phyloP scores from a whole-genome alignment of 2,329 filamentous ascomycete species.

The Clarireedia hainanense region DNA sequence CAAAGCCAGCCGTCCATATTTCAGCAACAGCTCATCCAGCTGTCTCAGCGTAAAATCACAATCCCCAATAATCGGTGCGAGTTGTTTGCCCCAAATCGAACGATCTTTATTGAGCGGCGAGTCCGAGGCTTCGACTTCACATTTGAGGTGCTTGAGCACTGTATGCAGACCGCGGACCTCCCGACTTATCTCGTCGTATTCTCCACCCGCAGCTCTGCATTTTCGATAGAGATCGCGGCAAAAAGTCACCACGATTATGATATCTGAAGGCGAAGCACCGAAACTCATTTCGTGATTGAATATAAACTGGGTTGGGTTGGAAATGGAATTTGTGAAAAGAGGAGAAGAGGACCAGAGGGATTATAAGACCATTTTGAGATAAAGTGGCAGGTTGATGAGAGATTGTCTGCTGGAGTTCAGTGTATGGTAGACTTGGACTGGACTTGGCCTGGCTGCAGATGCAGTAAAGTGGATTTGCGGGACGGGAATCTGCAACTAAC shows the following conservation, averaged over 20 bases:
- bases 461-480: conserved; percentile 8
- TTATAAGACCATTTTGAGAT: conserved; percentile 3
- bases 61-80: conserved; percentile 46
- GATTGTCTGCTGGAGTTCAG: neutral
- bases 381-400: neutral
- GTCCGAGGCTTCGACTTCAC: conserved; percentile 48
- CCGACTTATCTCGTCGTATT: conserved; percentile 42
- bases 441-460: neutral
- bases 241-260: conserved; percentile 48
- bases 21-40: conserved; percentile 45
- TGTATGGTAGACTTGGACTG: neutral
- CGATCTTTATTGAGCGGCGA: conserved; percentile 43
- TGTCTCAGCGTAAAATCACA: conserved; percentile 47
- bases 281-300: conserved; percentile 23
- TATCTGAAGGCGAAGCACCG: conserved; percentile 30
- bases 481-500: neutral
- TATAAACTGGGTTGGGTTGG: neutral
- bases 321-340: neutral
- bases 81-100: conserved; percentile 40
- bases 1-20: conserved; percentile 30
- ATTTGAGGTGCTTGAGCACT: conserved; percentile 48
- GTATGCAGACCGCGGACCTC: conserved; percentile 47
- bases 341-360: neutral
- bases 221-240: conserved; percentile 48
- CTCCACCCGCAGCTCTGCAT: conserved; percentile 39